phyloP scores from a whole-genome alignment of 192 early-diverging fungal genomes.

The Podila clonocystis region DNA sequence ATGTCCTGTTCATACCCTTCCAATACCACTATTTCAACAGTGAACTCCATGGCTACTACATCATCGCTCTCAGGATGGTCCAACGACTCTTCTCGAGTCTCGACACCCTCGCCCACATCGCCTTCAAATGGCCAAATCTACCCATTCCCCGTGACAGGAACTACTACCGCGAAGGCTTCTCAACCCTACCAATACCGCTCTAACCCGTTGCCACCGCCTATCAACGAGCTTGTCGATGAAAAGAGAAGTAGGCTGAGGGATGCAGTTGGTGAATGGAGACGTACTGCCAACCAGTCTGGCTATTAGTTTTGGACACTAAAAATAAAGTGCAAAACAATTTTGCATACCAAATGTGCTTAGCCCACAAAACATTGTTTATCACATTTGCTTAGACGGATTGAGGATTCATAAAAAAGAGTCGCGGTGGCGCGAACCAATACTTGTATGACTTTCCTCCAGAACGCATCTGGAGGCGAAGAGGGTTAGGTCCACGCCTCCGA shows the following conservation, averaged over 20 bases:
- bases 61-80: constrained; percentile 29
- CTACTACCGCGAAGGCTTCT: not conserved
- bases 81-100: constrained; percentile 13
- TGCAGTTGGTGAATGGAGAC: constrained; percentile 43
- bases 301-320: not conserved
- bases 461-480: too few relatives aligned
- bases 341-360: too few relatives aligned
- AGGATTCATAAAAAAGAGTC: too few relatives aligned
- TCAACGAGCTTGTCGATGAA: constrained; percentile 16
- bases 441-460: too few relatives aligned
- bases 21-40: constrained; percentile 10
- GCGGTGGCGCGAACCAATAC: too few relatives aligned
- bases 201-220: constrained; percentile 31
- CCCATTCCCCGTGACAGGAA: constrained; percentile 10
- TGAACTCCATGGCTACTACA: constrained; percentile 9
- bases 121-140: constrained; percentile 19
- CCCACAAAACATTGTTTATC: too few relatives aligned
- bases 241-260: constrained; percentile 25
- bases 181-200: constrained; percentile 13
- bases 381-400: too few relatives aligned
- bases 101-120: constrained; percentile 37
- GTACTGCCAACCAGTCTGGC: constrained; percentile 18
- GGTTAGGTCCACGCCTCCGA: too few relatives aligned
- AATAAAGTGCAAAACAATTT: not conserved
- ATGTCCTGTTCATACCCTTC: constrained; percentile 27